Percentiles rank a stretch among this genome's conserved stretches.
Conservation (phyloP, 164 flowering plant species). For the Kingdonia uniflora region DNA sequence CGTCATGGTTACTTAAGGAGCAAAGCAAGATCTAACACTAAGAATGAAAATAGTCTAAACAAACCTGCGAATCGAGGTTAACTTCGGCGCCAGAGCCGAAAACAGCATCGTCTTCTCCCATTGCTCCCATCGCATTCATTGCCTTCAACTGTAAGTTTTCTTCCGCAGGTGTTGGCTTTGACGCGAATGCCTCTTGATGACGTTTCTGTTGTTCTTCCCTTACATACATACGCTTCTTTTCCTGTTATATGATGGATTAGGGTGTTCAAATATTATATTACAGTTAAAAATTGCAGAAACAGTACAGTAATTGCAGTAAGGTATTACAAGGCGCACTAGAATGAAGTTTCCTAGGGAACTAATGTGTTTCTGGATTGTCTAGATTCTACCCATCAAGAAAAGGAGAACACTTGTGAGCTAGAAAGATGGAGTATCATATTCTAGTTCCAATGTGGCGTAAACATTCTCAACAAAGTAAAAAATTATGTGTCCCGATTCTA, state of each 20-base stretch:
- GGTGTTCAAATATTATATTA: not conserved
- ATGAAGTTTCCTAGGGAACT: too few relatives aligned
- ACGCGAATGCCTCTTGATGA: slow-evolving; percentile 62
- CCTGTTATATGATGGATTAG: slow-evolving; percentile 31
- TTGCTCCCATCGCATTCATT: slow-evolving; percentile 82
- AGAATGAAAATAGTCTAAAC: slow-evolving; percentile 1
- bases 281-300: too few relatives aligned
- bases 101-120: slow-evolving; percentile 94
- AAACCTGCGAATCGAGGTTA: slow-evolving; percentile 85
- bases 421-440: too few relatives aligned
- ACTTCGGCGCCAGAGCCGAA: slow-evolving; percentile 93
- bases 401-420: too few relatives aligned
- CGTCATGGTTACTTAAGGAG: not conserved
- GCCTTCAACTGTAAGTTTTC: slow-evolving; percentile 73
- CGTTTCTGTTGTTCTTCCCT: slow-evolving; percentile 64
- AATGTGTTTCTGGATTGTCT: too few relatives aligned
- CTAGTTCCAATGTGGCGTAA: too few relatives aligned
- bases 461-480: too few relatives aligned
- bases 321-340: too few relatives aligned
- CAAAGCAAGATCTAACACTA: not conserved
- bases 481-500: too few relatives aligned
- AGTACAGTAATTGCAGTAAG: too few relatives aligned
- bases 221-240: slow-evolving; percentile 60
- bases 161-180: slow-evolving; percentile 54
- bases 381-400: too few relatives aligned